Base-by-base conservation (phyloP, 805 yeast species). In the Monosporozyma solicola region DNA sequence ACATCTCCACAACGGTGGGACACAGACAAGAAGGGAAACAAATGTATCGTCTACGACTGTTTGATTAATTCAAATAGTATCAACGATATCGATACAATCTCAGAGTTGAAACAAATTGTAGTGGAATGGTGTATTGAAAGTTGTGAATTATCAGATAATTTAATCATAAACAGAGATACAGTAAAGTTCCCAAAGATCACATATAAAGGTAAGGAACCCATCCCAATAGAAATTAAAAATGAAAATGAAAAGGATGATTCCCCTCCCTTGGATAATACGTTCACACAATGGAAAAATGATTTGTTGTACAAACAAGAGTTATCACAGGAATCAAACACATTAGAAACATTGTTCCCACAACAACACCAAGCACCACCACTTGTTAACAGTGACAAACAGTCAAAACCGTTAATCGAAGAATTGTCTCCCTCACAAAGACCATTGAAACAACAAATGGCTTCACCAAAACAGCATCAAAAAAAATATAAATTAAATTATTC, bases 61-160 rank as follows among this genome's bases (percentile, higher is more conserved):
- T 82, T 91, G 48, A 78, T 89, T 54, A 82, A 87, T 63, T 49
- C 54, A n/a, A 15, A 27, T 9, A 4, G 48, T 3, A 48, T 49
- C 45, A 83, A 91, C 84, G 76, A 83, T 33, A 73, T 78, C 45
- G 59, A 75, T 43, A 84, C 83, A 57, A 58, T 70, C 1, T 85
- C 13, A 3, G 33, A 85, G 50, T 73, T 89, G 52, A 74, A 81
- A 54, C 74, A 80, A 48, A 83, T 89, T 13, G 64, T 87, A 49
- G 78, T 85, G 6, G 96, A 88, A 63, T 88, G 96, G 85, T 84
- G 95, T 61, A 65, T 89, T 43, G 95, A 88, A 62, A 78, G 90
- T 10, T 80, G 87, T 3, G 96, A 88, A 64, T 70, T 83, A 54
- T 61, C 76, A 27, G 71, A 69, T 15, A 71, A 74, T 49, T 64